Evolutionary conservation across 208 protist species (phyloP).

Genomic region (Acanthamoeba rhysodes): DNA sequence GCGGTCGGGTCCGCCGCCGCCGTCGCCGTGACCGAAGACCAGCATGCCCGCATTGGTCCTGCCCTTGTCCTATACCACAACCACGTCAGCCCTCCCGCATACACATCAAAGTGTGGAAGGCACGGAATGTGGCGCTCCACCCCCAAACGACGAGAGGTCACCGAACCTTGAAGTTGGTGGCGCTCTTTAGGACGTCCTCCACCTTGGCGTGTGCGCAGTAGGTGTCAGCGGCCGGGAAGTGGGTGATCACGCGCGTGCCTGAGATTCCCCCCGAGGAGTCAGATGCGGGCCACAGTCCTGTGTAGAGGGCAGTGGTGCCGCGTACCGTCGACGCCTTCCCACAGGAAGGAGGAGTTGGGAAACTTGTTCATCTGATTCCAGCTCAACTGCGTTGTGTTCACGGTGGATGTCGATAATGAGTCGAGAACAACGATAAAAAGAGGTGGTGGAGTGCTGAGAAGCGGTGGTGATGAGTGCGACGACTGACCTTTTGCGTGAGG

Average conservation of each 20-base stretch:
- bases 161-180: constrained; percentile 83
- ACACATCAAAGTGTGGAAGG: neutral
- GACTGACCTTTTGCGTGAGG: constrained; percentile 86
- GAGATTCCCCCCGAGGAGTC: neutral
- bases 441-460: no score
- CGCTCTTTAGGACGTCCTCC: constrained; percentile 81
- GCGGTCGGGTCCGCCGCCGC: constrained; percentile 86
- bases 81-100: neutral
- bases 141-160: neutral
- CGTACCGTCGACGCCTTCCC: constrained; percentile 84
- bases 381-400: constrained; percentile 13
- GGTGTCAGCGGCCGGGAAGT: constrained; percentile 90
- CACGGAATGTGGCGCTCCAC: no score
- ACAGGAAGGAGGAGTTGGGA: constrained; percentile 86
- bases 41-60: constrained; percentile 50
- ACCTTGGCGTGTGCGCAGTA: constrained; percentile 83
- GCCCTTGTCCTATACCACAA: neutral
- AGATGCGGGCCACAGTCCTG: neutral
- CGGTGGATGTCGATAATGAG: neutral
- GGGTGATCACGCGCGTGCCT: constrained; percentile 83
- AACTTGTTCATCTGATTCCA: constrained; percentile 89
- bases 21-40: constrained; percentile 86
- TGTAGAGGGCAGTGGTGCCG: neutral
- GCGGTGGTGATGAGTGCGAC: neutral
- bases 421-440: neutral